Evolutionary conservation across 2,329 filamentous ascomycete species (phyloP), one percentile per base, ranked within the genome.

Genomic region (Fusarium lyarnte): DNA sequence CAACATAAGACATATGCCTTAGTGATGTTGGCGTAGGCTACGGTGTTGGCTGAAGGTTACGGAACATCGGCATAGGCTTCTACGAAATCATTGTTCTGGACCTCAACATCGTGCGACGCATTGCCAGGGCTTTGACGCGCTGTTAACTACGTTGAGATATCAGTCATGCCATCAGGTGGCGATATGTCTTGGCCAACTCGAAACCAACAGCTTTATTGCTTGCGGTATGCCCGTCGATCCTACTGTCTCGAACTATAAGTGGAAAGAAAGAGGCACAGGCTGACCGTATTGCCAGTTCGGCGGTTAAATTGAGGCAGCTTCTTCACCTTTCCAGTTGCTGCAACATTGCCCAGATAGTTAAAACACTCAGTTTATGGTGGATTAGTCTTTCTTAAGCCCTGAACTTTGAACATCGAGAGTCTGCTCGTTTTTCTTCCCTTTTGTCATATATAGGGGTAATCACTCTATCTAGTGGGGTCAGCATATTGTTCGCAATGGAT

Each of bases 381-480:
- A 8, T 11, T 7, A 0, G 27, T 29, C 43, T 16, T 11, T 29
- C 1, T 11, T 2, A 2, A 29, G 27, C 8, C 1, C 43, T 29
- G 13, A 2, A 5, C n/a, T n/a, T n/a, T n/a, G n/a, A n/a, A n/a
- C n/a, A n/a, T n/a, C n/a, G n/a, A n/a, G n/a, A n/a, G n/a, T n/a
- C n/a, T n/a, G n/a, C n/a, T n/a, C n/a, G n/a, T n/a, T n/a, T n/a
- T n/a, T n/a, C n/a, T n/a, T n/a, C n/a, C n/a, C n/a, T n/a, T n/a
- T n/a, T n/a, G n/a, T 5, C 8, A 11, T 16, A 5, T 0, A 29
- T n/a, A 8, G 12, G 7, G 10, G 8, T 1, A 29, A 16, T 16
- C 1, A 10, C 2, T 14, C 1, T 10, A 16, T 29, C 4, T 16
- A 14, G 25, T 29, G 0, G 16, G 5, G n/a, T 21, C 25, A 10